Evolutionary conservation across 2,329 filamentous ascomycete species (phyloP), one percentile per base, ranked within the genome.

Genomic region (Arachnomyces sp.): DNA sequence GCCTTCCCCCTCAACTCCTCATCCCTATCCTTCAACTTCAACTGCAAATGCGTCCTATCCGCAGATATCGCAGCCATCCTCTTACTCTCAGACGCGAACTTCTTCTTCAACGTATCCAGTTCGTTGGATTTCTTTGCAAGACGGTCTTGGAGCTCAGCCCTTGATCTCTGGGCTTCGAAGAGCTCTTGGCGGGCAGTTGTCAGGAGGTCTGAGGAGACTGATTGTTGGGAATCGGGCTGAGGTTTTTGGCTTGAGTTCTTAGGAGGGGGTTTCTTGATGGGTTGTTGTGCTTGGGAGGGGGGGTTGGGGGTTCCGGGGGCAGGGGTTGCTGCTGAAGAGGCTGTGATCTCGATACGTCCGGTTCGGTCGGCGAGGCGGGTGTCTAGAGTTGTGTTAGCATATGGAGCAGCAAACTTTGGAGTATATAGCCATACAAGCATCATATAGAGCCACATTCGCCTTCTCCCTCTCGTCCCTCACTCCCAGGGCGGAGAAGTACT

Each of bases 1-100:
- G 80, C 79, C 69, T 95, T 95, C 43, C 80, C 85, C 41, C 74
- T 76, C 25, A 95, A 64, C 68, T 96, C 92, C 53, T 93, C 85
- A 46, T 93, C 86, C 20, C 84, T 72, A 60, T 95, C 90, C 47
- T 77, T 80, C 31, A 94, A 66, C 46, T 81, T 81, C 31, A 78
- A 73, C 36, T 76, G 70, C 13, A 92, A 66, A 2, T 70, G 63
- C 13, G 73, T 70, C 28, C 77, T 75, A 52, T 88, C 80, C 16
- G 70, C 65, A 14, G 78, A 75, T 13, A 93, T 66, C 15, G 74
- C 67, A 12, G 70, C 66, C 38, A 94, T 72, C 13, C 72, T 70
- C 50, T 72, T 74, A 6, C 67, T 62, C 43, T 90, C 81, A n/a
- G 69, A 64, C 33, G 70, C 71, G 4, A 71, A 71, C 51, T 77